Evolutionary conservation across 2,329 filamentous ascomycete species (phyloP), one percentile per base, ranked within the genome.

Genomic region (Fusarium praegraminearum): DNA sequence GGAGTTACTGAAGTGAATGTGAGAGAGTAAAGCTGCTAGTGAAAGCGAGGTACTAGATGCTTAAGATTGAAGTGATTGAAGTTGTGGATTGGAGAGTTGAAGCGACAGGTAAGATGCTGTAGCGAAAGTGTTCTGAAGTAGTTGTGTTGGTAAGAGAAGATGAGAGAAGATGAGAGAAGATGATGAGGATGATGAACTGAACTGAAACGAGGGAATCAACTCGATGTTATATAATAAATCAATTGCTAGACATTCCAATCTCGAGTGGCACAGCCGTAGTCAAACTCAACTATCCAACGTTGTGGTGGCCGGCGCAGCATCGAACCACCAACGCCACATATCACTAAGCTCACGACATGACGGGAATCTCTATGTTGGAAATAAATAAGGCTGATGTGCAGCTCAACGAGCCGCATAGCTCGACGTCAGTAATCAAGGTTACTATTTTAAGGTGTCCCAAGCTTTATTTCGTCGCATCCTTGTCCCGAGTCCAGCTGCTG

Each of bases 401-500:
- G 30, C n/a, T 61, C 22, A 40, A 10, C 13, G 20, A 22, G n/a
- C 44, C 16, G n/a, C 36, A 57, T 35, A 46, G 20, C 36, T 15
- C n/a, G 47, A 66, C 46, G 32, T 53, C 54, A 49, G 24, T 49
- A 26, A 40, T 16, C 30, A 24, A 24, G 9, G 44, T 28, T 55
- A n/a, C 66, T 69, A 70, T 69, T 67, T 69, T 66, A 41, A 52
- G 65, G 33, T 62, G 41, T 18, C 35, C 51, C 28, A 41, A 52
- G 51, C 51, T 61, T 32, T 10, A 20, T 15, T 35, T 43, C 15
- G 50, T 36, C 20, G 10, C 22, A 32, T 46, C 28, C 18, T 46
- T 22, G 7, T 32, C 18, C 28, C 28, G n/a, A 46, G 28, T 44
- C 26, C 44, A 61, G 61, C 38, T 62, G 61, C 63, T 66, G 56